These are phyloP conservation scores for Eucommia ulmoides DNA, from an alignment of 257 asterid species.

Conservation along the genomic window DNA sequence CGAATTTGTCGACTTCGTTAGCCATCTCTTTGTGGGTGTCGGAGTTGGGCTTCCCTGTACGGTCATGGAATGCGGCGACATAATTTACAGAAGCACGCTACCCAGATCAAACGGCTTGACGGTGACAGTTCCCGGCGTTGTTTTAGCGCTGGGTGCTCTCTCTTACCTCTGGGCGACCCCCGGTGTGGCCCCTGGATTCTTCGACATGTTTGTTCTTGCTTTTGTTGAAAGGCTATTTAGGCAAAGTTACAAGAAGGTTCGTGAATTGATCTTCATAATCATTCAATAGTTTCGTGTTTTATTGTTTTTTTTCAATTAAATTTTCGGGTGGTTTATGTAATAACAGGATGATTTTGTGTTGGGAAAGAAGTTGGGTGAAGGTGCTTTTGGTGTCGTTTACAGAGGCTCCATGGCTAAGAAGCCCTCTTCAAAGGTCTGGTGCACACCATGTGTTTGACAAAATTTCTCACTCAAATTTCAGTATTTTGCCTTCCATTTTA, in stretches of 20 bases:
- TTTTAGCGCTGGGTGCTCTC: conserved; percentile 74
- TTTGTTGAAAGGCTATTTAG: conserved; percentile 65
- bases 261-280: not conserved
- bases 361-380: conserved; percentile 96
- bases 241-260: conserved; percentile 69
- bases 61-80: conserved; percentile 94
- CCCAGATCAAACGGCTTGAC: conserved; percentile 63
- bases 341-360: conserved; percentile 81
- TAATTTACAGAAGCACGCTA: conserved; percentile 85
- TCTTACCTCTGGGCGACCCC: conserved; percentile 99
- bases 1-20: conserved; percentile 26
- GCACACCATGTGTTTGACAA: conserved; percentile 1
- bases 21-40: conserved; percentile 73
- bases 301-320: conserved; percentile 1
- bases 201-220: conserved; percentile 96
- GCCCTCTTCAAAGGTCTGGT: conserved; percentile 41
- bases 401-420: conserved; percentile 56
- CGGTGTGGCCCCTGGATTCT: conserved; percentile 98
- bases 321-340: conserved; percentile 6
- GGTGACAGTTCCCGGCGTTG: conserved; percentile 69
- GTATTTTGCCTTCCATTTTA: no score
- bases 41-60: conserved; percentile 98
- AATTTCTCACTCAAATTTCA: not conserved
- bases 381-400: conserved; percentile 82
- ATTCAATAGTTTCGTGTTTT: not conserved